Conservation (phyloP, 177 flowering plant species). For the Vitis hybrid region DNA sequence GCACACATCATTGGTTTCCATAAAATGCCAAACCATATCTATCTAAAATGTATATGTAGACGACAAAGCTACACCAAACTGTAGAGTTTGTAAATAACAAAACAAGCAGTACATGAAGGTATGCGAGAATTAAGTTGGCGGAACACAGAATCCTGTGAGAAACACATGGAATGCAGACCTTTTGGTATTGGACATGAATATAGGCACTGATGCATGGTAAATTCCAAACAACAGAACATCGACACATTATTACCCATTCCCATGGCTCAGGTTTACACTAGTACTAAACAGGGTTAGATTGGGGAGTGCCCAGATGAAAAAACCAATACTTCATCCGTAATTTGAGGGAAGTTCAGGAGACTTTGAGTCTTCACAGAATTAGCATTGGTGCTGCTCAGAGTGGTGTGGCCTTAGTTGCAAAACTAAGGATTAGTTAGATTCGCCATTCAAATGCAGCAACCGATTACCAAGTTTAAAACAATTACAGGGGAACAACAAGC, state of each 20-base stretch:
- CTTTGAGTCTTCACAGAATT: too few relatives aligned
- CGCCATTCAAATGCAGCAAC: background rate
- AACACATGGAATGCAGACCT: background rate
- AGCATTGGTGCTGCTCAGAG: too few relatives aligned
- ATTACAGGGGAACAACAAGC: background rate
- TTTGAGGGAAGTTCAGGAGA: too few relatives aligned
- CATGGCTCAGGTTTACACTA: too few relatives aligned
- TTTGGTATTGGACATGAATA: background rate
- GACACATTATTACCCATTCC: too few relatives aligned
- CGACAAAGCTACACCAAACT: background rate
- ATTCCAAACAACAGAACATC: background rate
- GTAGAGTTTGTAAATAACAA: too few relatives aligned
- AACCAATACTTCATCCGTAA: too few relatives aligned
- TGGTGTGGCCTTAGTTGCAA: too few relatives aligned
- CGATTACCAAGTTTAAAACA: background rate
- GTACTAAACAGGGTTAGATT: too few relatives aligned
- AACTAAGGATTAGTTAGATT: too few relatives aligned
- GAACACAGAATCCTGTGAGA: background rate
- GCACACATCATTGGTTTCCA: background rate
- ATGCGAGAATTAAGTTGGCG: background rate
- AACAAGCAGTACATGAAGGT: background rate
- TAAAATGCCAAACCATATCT: background rate
- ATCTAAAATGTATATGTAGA: background rate
- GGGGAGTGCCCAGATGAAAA: too few relatives aligned
- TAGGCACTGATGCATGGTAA: background rate